These are phyloP conservation scores for Hyphopichia fennica DNA, from an alignment of 1,139 yeast genomes.

Conservation along the genomic window DNA sequence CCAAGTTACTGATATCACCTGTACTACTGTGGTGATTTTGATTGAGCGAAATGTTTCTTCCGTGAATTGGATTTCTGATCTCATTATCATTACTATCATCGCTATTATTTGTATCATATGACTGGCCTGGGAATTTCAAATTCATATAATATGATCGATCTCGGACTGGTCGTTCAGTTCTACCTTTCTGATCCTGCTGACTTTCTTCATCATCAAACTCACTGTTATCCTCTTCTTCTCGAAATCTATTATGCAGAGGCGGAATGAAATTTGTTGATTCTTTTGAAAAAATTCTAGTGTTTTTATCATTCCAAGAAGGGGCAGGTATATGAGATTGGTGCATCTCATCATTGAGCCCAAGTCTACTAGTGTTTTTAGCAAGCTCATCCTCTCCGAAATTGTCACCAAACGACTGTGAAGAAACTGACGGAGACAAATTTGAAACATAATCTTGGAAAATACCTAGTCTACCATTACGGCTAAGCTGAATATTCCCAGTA, in stretches of 20 bases:
- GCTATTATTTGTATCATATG: neutral
- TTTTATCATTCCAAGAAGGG: neutral
- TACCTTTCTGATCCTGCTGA: neutral
- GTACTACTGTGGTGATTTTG: neutral
- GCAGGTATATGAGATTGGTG: neutral
- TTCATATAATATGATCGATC: neutral
- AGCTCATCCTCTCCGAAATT: conserved; percentile 1
- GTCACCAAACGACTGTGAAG: conserved; percentile 9
- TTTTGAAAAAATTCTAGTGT: neutral
- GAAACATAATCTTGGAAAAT: conserved; percentile 15
- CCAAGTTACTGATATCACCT: neutral
- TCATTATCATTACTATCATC: neutral
- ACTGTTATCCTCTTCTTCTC: conserved; percentile 11
- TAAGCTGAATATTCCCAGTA: neutral
- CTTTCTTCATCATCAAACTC: conserved; percentile 21
- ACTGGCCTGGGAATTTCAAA: neutral
- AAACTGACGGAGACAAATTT: conserved; percentile 15
- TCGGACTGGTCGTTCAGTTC: neutral
- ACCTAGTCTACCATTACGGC: conserved; percentile 7
- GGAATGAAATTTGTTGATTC: neutral
- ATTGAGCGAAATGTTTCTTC: too few relatives aligned
- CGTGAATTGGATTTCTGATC: too few relatives aligned
- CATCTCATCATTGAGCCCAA: neutral
- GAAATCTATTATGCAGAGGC: neutral
- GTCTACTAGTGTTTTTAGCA: neutral